A percentile compares a stretch with the other conserved stretches of the same genome.
phyloP scores from a whole-genome alignment of 1,284 basidiomycete species.

The Fomitiporia mediterranea region DNA sequence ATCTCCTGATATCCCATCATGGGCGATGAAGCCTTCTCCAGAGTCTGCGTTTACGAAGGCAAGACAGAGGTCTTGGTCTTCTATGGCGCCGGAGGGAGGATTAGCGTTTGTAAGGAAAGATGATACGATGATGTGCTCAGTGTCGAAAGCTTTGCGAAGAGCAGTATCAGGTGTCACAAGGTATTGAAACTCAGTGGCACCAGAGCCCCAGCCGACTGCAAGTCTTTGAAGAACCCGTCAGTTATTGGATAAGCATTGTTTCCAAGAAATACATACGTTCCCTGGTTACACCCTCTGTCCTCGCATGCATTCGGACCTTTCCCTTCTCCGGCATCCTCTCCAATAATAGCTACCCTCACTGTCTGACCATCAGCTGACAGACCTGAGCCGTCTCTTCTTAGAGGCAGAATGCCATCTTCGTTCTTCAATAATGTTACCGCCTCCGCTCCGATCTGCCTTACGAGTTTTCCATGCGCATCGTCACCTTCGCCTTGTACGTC shows the following conservation, averaged over 20 bases:
- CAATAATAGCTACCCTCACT: slow-evolving; percentile 15
- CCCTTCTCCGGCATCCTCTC: slow-evolving; percentile 29
- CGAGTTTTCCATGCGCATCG: slow-evolving; percentile 34
- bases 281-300: slow-evolving; percentile 32
- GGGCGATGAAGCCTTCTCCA: slow-evolving; percentile 47
- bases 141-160: slow-evolving; percentile 5
- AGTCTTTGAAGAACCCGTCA: slow-evolving; percentile 3
- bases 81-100: slow-evolving; percentile 6
- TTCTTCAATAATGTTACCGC: slow-evolving; percentile 53
- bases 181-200: slow-evolving; percentile 20
- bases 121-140: slow-evolving; percentile 1
- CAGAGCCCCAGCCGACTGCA: slow-evolving; percentile 20
- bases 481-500: slow-evolving; percentile 37
- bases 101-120: slow-evolving; percentile 9
- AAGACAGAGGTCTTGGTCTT: slow-evolving; percentile 32
- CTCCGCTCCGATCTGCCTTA: slow-evolving; percentile 41
- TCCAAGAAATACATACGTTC: slow-evolving; percentile 38
- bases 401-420: slow-evolving; percentile 35
- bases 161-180: slow-evolving; percentile 16
- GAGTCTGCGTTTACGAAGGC: slow-evolving; percentile 39
- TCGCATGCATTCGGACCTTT: slow-evolving; percentile 41
- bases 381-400: slow-evolving; percentile 24
- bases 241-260: slow-evolving; percentile 40
- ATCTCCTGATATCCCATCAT: slow-evolving; percentile 44
- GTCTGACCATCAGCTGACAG: neutral